These are phyloP conservation scores for Ganoderma lucidum DNA, from an alignment of 1,284 basidiomycete genomes.

Conservation along the genomic window DNA sequence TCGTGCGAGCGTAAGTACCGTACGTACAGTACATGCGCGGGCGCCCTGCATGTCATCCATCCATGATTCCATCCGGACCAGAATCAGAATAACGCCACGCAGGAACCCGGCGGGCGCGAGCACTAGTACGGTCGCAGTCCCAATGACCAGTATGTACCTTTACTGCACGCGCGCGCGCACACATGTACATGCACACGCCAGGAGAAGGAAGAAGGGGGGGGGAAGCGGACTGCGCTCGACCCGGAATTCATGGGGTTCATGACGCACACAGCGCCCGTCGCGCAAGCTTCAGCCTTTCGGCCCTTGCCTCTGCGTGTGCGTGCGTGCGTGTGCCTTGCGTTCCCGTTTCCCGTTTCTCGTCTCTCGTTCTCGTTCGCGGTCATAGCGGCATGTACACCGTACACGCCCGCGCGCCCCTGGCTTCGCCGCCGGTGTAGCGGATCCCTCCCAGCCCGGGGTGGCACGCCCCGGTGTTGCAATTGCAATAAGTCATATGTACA, in stretches of 20 bases:
- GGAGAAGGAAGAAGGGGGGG: too few species aligned
- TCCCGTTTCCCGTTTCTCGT: too few species aligned
- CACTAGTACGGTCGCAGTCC: neutral
- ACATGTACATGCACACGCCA: too few species aligned
- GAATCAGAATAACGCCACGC: neutral
- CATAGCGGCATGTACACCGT: too few species aligned
- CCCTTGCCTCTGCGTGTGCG: neutral
- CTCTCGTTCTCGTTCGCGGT: too few species aligned
- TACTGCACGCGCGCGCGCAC: neutral
- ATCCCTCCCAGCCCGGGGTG: neutral
- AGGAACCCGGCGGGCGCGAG: neutral
- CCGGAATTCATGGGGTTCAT: neutral
- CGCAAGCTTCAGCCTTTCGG: slow-evolving; percentile 4
- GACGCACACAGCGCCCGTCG: neutral
- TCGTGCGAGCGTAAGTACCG: neutral
- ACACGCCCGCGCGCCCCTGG: neutral
- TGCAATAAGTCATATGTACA: too few species aligned
- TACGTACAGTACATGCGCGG: neutral
- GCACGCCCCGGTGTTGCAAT: too few species aligned
- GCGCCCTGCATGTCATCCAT: too few species aligned
- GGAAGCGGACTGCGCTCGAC: too few species aligned
- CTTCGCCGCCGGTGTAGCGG: neutral
- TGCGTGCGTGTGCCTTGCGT: too few species aligned
- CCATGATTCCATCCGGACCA: neutral
- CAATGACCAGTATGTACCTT: neutral